Conservation (phyloP, 768 basidiomycete species). For the Naganishia vaughanmartiniae region DNA sequence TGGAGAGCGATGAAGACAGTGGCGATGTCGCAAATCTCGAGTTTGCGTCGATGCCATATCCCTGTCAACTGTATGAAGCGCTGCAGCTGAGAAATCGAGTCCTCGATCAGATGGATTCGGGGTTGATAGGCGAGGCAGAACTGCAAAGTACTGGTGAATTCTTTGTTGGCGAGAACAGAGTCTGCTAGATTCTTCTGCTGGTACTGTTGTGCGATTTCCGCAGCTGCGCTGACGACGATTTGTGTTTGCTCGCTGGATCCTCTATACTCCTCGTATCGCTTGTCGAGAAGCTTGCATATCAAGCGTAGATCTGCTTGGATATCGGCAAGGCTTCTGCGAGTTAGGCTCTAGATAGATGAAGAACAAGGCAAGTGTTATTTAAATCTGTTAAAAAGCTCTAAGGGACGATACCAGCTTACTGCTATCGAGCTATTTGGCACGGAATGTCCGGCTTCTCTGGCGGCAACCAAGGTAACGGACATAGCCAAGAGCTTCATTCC, state of each 20-base stretch:
- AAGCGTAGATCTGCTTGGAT: neutral
- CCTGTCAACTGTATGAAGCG: slow-evolving; percentile 8
- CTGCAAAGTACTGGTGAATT: slow-evolving; percentile 1
- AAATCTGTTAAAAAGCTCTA: too few species aligned
- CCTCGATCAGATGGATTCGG: neutral
- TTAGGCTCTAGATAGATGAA: neutral
- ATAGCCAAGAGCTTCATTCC: neutral
- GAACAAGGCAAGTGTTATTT: neutral
- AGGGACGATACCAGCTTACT: neutral
- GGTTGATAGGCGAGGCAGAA: slow-evolving; percentile 7
- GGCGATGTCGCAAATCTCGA: neutral
- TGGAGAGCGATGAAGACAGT: slow-evolving; percentile 14
- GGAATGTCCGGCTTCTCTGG: slow-evolving; percentile 8
- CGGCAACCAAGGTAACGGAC: slow-evolving; percentile 4
- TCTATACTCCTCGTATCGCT: slow-evolving; percentile 8
- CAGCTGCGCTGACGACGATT: neutral
- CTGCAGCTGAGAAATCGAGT: neutral
- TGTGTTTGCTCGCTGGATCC: slow-evolving; percentile 4
- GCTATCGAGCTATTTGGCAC: slow-evolving; percentile 3
- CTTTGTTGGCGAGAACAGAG: neutral
- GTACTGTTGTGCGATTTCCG: neutral
- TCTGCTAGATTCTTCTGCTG: neutral
- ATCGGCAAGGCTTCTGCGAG: neutral
- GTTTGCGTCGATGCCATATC: slow-evolving; percentile 9
- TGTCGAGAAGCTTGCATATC: slow-evolving; percentile 4